Base-by-base conservation (phyloP, 192 early-diverging fungal species). In the Backusella psychrophila region DNA sequence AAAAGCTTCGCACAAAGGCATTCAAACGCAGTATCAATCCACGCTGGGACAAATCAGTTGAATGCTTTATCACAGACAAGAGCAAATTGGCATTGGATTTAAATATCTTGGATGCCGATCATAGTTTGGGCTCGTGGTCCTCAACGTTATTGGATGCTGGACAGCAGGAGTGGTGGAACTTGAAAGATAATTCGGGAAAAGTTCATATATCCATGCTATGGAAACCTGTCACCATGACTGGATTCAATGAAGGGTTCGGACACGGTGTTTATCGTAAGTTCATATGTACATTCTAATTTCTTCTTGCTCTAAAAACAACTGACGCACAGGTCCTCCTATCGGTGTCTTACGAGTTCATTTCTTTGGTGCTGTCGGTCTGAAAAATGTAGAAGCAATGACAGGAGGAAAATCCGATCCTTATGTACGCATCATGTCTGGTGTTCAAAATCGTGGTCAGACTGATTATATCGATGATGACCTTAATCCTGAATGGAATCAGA, bases 331-430 rank as follows among this genome's bases (percentile, higher is more conserved):
- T 23, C 85, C 88, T 17, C 90, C 95, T 4, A 89, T 93, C 53
- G 96, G 94, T 59, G 84, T 96, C 53, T 76, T 95, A 42, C 91
- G 95, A 78, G 74, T 97, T 46, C 90, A 93, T 53, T 84, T 95
- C 59, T 78, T 91, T 68, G 87, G 87, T 75, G 96, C 93, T 5
- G 87, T 91, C 33, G 85, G 87, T 15, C 80, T 98, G 63, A 89
- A 89, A 75, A 98, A 98, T 63, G 94, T 94, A 15, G 96, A 98
- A 81, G 88, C 88, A 14, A 81, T 93, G 69, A 90, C 87, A 6
- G 87, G 83, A 59, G 89, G 91, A 76, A 96, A 93, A 82, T 97
- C 95, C 1, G 96, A 99, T 73, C 97, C 97, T 21, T 99, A 97
- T 83, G 86, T 89, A 46, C 90, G 92, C 52, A 84, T 98, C 23